Base-by-base conservation (phyloP, 2,329 filamentous ascomycete genomes). In the Talaromyces sp. region DNA sequence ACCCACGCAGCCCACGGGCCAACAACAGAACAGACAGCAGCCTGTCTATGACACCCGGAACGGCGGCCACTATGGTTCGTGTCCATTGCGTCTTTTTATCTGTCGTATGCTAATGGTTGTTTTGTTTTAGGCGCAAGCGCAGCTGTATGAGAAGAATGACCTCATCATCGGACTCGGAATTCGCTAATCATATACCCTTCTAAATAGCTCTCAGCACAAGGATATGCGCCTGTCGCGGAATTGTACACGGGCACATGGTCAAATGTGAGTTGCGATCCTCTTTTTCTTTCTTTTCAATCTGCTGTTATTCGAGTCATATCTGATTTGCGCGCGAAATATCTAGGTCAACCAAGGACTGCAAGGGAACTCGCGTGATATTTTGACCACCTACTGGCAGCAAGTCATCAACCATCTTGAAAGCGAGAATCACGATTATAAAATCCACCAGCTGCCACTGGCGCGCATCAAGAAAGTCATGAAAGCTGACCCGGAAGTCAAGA, bases 391-490 rank as follows among this genome's bases (percentile, higher is more conserved):
- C 80, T 99, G 95, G 95, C 95, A 99, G 77, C 94, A 99, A 73
- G 95, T 93, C 65, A 96, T 99, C 79, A 94, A 89, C 68, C 92
- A 96, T 75, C 87, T 99, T 63, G 95, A 99, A 79, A 91, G 86
- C 63, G 95, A 98, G 70, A 92, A 90, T 56, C 95, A 99, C 76
- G 95, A 99, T 78, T 99, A 98, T 84, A 99, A 99, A 79, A 86
- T 98, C 61, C 95, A 99, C 76, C 95, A 98, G 76, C 84, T 99
- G 44, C 95, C 95, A 1, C 84, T 99, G 47, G 95, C 95, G n/a
- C 89, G 95, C 60, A 99, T 99, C 81, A 99, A 99, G 83, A 99
- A 99, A 78, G 95, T 99, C 67, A 99, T 99, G 95, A 99, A 99
- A 80, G 95, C 95, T 0, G 95, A 99, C 69, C 95, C 95, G 0